phyloP scores from a whole-genome alignment of 2,329 filamentous ascomycete genomes.

The Monilinia vaccinii-corymbosi region DNA sequence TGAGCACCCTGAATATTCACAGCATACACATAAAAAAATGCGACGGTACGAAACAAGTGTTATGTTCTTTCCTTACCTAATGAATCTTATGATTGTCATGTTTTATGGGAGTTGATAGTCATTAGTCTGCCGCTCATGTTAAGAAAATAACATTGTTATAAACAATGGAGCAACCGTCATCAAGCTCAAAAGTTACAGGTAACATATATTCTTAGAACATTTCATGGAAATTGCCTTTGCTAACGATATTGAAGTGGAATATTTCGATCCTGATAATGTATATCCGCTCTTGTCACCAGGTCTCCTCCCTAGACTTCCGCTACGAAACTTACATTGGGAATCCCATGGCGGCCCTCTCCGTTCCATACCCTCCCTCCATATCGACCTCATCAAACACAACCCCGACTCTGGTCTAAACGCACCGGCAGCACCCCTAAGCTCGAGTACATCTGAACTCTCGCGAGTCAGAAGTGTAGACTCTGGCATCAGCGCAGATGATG shows the following conservation, averaged over 20 bases:
- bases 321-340: slow-evolving; percentile 94
- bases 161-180: slow-evolving; percentile 57
- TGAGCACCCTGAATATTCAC: neutral
- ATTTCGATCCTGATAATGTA: slow-evolving; percentile 84
- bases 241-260: slow-evolving; percentile 60
- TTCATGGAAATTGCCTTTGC: neutral
- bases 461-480: slow-evolving; percentile 32
- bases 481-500: slow-evolving; percentile 40
- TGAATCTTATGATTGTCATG: slow-evolving; percentile 4
- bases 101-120: neutral
- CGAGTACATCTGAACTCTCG: slow-evolving; percentile 27
- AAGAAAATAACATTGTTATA: neutral
- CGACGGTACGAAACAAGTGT: neutral
- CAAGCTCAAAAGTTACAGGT: slow-evolving; percentile 73
- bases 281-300: slow-evolving; percentile 75
- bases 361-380: slow-evolving; percentile 86
- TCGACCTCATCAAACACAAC: slow-evolving; percentile 64
- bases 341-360: slow-evolving; percentile 83
- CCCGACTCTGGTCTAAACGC: slow-evolving; percentile 35
- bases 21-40: neutral
- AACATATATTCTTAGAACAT: slow-evolving; percentile 13
- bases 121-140: neutral
- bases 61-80: neutral
- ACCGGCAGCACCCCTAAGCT: slow-evolving; percentile 29
- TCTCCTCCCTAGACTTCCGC: slow-evolving; percentile 67